Evolutionary conservation across 2,329 filamentous ascomycete species (phyloP).

Genomic region (Fusarium subglutinans): DNA sequence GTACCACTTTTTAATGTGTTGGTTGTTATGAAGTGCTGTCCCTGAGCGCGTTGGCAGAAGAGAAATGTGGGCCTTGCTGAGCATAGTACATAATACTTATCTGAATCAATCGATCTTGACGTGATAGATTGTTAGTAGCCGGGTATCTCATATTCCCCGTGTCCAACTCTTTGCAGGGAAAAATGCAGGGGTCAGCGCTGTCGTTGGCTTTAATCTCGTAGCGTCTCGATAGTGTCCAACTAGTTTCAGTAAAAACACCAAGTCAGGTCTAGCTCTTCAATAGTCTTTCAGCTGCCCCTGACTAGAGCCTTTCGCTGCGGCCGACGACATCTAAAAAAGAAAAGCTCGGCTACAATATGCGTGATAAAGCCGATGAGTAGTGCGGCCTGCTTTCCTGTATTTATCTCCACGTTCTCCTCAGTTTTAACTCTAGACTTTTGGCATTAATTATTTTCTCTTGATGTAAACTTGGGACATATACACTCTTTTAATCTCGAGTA

Average conservation of each 20-base stretch:
- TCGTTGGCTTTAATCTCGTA: background rate
- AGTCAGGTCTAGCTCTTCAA: background rate
- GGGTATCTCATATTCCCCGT: background rate
- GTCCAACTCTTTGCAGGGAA: background rate
- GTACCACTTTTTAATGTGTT: background rate
- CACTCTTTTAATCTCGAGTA: background rate
- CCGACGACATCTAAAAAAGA: background rate
- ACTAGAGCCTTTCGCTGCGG: background rate
- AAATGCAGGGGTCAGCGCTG: background rate
- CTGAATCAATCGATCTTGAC: background rate
- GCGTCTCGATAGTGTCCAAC: background rate
- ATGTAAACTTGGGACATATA: rapidly evolving
- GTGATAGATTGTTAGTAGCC: background rate
- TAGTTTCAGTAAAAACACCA: background rate
- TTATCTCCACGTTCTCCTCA: background rate
- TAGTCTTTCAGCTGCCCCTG: background rate
- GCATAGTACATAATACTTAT: background rate
- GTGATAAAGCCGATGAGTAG: background rate
- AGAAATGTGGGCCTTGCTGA: background rate
- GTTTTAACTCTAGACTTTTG: no score
- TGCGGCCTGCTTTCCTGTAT: background rate
- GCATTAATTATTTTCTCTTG: background rate
- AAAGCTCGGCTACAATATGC: background rate
- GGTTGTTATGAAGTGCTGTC: background rate
- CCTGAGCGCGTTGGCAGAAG: background rate